Evolutionary conservation across 2,329 filamentous ascomycete genomes (phyloP), one percentile per base, ranked within the genome.

Genomic region (Aspergillus spinulosporus): DNA sequence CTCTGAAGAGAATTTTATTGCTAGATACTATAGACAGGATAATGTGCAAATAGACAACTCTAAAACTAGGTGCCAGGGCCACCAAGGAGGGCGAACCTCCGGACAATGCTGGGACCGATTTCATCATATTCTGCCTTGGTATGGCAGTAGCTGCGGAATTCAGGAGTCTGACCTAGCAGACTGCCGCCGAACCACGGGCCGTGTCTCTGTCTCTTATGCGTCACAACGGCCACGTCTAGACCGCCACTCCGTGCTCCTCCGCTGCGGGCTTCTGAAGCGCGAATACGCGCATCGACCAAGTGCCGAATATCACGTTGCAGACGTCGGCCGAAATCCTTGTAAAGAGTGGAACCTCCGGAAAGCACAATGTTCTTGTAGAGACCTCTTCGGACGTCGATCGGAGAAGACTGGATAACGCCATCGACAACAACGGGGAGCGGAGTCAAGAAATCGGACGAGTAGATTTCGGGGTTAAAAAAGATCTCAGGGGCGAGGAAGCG

Each of bases 331-430:
- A 99, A 99, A 77, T 99, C 92, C 78, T 97, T 97, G 84, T 97
- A 99, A 60, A 99, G 81, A 21, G 94, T 99, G 65, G 92, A 97
- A 67, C 94, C 94, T 72, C 94, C 94, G 3, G 93, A 97, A 37
- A 99, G 82, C 36, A 99, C 94, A 77, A 99, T 99, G 78, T 99
- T 99, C 86, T 99, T 99, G 85, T 99, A 99, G 37, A 99, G 83
- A 42, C 94, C 94, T 77, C 94, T 87, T 70, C 94, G 89, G 45
- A 99, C 95, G 71, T 99, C 94, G 67, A 99, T 99, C 42, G 94
- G 94, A 34, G 93, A 96, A 55, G 92, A 93, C 77, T 99, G 94
- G 67, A 99, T 99, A 62, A 97, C 94, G 55, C 88, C 89, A 72
- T 99, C 94, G 60, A 99, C 95, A 49, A 99, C 94, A 49, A 85